phyloP scores from a whole-genome alignment of 192 early-diverging fungal species.

The Umbelopsis isabellina region DNA sequence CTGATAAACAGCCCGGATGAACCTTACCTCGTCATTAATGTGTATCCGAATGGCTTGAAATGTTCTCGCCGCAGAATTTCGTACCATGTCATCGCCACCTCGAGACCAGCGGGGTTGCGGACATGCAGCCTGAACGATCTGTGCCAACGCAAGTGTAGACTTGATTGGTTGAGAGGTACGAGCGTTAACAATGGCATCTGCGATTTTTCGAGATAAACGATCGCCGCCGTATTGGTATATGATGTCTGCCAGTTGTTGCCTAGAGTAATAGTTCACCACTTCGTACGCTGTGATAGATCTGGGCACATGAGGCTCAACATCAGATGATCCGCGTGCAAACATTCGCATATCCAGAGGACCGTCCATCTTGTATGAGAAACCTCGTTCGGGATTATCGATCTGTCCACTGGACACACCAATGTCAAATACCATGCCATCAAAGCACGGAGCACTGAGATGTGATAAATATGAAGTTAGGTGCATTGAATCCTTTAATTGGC shows the following conservation, averaged over 20 bases:
- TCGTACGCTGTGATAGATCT: constrained; percentile 62
- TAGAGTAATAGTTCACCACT: constrained; percentile 64
- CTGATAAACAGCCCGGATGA: background rate
- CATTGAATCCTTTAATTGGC: background rate
- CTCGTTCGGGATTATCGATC: constrained; percentile 62
- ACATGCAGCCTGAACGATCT: constrained; percentile 54
- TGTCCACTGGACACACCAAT: constrained; percentile 70
- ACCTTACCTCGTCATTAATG: constrained; percentile 67
- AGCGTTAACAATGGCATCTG: constrained; percentile 59
- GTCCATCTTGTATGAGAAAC: constrained; percentile 70
- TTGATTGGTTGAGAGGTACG: constrained; percentile 51
- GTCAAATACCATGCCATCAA: constrained; percentile 77
- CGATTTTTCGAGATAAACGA: constrained; percentile 59
- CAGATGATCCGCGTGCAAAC: constrained; percentile 44
- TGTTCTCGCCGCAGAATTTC: constrained; percentile 56
- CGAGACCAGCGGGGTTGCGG: constrained; percentile 45
- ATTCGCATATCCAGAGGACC: constrained; percentile 83
- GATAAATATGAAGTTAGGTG: background rate
- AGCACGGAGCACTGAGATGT: constrained; percentile 36
- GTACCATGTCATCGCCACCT: constrained; percentile 48
- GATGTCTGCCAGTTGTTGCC: constrained; percentile 64
- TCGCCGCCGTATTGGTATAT: constrained; percentile 73
- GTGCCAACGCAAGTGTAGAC: constrained; percentile 60
- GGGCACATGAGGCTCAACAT: constrained; percentile 2
- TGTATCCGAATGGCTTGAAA: constrained; percentile 70